Evolutionary conservation across 129 eudicot species (phyloP).

Genomic region (Ambrosia trifida): DNA sequence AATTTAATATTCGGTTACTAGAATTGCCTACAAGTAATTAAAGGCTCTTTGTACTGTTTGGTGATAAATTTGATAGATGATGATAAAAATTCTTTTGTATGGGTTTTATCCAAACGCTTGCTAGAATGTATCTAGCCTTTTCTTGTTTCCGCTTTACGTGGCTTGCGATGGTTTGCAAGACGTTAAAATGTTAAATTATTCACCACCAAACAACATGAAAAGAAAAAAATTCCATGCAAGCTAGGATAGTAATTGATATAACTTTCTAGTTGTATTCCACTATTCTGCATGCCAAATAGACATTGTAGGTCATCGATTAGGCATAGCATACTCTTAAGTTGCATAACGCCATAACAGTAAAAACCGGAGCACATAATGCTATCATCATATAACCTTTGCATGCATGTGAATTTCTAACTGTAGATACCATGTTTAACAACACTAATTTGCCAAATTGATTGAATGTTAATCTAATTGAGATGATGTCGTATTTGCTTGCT

Average conservation of each 20-base stretch:
- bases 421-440: background rate
- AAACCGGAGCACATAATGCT: background rate
- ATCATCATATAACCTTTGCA: background rate
- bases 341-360: background rate
- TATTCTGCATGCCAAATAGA: slow-evolving; percentile 6
- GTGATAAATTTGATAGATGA: background rate
- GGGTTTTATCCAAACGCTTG: background rate
- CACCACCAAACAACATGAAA: background rate
- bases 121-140: background rate
- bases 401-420: background rate
- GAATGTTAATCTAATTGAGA: slow-evolving; percentile 2
- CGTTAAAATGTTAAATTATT: background rate
- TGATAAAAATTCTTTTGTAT: background rate
- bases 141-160: background rate
- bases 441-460: background rate
- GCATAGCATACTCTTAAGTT: background rate
- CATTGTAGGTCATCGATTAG: slow-evolving; percentile 2
- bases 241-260: slow-evolving; percentile 6
- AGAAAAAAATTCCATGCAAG: background rate
- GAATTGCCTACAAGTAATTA: background rate
- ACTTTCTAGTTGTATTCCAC: background rate
- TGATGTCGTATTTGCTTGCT: slow-evolving; percentile 8
- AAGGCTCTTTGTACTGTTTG: background rate
- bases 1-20: background rate
- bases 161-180: background rate